Conservation (phyloP, 805 yeast genomes). For the Middelhovenomyces tepae region DNA sequence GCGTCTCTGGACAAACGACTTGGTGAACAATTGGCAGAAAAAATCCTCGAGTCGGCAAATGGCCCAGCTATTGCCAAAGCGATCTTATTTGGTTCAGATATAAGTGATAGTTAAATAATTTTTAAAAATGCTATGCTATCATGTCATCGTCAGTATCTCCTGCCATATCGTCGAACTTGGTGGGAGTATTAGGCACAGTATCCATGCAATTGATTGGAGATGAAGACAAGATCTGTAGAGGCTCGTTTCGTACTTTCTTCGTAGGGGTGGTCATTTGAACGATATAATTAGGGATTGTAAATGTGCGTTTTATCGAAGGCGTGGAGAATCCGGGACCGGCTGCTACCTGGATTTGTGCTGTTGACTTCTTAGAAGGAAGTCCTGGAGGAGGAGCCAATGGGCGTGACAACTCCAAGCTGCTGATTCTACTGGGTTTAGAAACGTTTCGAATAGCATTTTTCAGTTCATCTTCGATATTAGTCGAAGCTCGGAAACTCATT, state of each 20-base stretch:
- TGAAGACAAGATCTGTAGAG: no score
- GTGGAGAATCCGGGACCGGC: conserved; percentile 6
- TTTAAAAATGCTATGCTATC: no score
- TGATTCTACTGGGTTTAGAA: conserved; percentile 15
- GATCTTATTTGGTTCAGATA: no score
- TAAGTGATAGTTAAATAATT: no score
- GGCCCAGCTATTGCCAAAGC: conserved; percentile 50
- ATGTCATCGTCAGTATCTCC: no score
- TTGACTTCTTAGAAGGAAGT: not conserved
- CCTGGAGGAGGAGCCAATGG: conserved; percentile 2
- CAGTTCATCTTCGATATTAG: conserved; percentile 12
- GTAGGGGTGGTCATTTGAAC: no score
- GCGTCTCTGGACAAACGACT: conserved; percentile 46
- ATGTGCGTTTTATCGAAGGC: no score
- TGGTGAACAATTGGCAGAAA: conserved; percentile 49
- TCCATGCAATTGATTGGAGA: no score
- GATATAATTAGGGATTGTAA: no score
- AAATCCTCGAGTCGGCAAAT: conserved; percentile 38
- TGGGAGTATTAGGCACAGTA: no score
- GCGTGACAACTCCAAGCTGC: conserved; percentile 10
- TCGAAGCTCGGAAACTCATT: conserved; percentile 7
- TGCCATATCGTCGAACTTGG: no score
- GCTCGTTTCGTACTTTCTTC: no score
- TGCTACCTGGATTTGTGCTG: conserved; percentile 10
- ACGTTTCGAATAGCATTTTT: conserved; percentile 16